Conservation (phyloP, 108 stramenopile species). For the Fistulifera pelliculosa region DNA sequence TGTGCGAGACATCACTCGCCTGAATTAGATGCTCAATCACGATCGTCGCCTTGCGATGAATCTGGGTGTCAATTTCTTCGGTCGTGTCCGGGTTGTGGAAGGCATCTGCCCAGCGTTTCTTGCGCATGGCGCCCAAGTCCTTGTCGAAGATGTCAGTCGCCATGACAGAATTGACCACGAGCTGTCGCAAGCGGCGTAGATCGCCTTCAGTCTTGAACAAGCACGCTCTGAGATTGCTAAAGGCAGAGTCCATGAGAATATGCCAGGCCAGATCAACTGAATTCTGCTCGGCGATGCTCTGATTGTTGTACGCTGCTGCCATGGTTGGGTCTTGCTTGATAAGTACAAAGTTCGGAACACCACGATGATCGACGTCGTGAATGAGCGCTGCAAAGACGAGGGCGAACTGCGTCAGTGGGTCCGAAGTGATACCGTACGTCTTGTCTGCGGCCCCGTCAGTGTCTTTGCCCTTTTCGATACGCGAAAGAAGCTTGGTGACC, state of each 20-base stretch:
- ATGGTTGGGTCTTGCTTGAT: conserved; percentile 29
- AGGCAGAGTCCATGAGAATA: conserved; percentile 2
- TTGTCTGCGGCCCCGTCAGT: not conserved
- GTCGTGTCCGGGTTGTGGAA: conserved; percentile 2
- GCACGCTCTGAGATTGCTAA: conserved; percentile 1
- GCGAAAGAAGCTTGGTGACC: conserved; percentile 30
- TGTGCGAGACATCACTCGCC: too few species aligned
- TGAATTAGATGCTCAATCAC: too few species aligned
- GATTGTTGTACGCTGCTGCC: conserved; percentile 28
- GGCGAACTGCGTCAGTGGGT: conserved; percentile 7
- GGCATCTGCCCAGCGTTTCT: conserved; percentile 18
- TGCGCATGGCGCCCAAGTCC: conserved; percentile 14
- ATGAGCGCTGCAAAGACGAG: conserved; percentile 20
- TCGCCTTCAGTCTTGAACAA: conserved; percentile 14
- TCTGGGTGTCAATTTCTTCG: too few species aligned
- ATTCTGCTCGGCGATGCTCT: conserved; percentile 37
- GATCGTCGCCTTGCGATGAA: too few species aligned
- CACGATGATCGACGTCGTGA: conserved; percentile 24
- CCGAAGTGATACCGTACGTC: conserved; percentile 1
- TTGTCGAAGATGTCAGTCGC: conserved; percentile 17
- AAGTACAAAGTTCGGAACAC: conserved; percentile 41
- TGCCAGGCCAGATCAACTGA: conserved; percentile 13
- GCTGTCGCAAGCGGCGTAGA: conserved; percentile 17
- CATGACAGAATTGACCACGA: conserved; percentile 21
- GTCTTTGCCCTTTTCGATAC: not conserved